A percentile compares a stretch with the other conserved stretches of the same genome.
Evolutionary conservation across 441 rosid species (phyloP).

Genomic region (Gossypium lobatum): DNA sequence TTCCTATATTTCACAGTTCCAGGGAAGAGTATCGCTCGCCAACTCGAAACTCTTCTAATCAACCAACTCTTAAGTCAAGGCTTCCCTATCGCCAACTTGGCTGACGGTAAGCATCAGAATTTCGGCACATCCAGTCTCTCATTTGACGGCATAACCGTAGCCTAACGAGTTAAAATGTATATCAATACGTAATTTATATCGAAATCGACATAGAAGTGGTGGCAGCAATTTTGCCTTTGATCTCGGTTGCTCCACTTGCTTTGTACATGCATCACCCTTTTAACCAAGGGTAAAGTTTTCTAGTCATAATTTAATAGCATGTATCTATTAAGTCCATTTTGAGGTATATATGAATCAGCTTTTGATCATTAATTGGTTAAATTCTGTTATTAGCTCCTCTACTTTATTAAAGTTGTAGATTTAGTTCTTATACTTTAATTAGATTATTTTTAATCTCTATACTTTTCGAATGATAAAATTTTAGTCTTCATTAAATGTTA

Average conservation of each 20-base stretch:
- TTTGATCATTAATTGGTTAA: not conserved
- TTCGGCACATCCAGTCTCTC: constrained; percentile 53
- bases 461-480: not conserved
- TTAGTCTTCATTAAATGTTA: too few species aligned
- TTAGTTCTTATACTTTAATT: too few species aligned
- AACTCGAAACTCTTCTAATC: constrained; percentile 92
- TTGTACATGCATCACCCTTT: not conserved
- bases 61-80: constrained; percentile 75
- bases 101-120: constrained; percentile 91
- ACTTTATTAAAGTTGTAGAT: not conserved
- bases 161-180: constrained; percentile 4
- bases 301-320: not conserved
- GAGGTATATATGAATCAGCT: not conserved
- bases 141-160: constrained; percentile 31
- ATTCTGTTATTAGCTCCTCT: not conserved
- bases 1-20: constrained; percentile 73
- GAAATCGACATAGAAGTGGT: constrained; percentile 22
- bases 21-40: constrained; percentile 93
- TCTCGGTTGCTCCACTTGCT: constrained; percentile 39
- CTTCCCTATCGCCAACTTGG: constrained; percentile 56
- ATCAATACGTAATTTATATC: not conserved
- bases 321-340: not conserved
- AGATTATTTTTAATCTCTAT: too few species aligned
- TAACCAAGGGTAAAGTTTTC: constrained; percentile 1
- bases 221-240: constrained; percentile 51